Conservation (phyloP, 1,139 yeast genomes). For the Magnusiomyces clavatus region DNA sequence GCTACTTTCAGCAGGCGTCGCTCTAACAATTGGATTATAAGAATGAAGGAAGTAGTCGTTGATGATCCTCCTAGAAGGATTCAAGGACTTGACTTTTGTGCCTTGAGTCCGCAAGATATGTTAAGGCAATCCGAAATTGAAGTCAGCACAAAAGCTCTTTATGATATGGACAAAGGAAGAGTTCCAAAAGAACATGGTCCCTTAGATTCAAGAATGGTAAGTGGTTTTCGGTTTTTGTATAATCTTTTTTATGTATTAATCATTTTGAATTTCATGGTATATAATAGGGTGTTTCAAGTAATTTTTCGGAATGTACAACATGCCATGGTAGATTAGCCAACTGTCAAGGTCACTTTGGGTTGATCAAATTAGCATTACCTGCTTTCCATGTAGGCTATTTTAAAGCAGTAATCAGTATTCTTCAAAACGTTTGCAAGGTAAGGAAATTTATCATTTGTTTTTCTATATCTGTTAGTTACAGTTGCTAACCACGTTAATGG, state of each 20-base stretch:
- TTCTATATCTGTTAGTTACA: not conserved
- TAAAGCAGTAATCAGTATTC: slow-evolving; percentile 79
- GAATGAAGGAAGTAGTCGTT: slow-evolving; percentile 65
- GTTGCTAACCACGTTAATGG: not conserved
- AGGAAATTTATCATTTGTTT: not conserved
- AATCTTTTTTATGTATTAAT: not conserved
- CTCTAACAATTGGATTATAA: too few species aligned
- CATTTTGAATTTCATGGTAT: not conserved
- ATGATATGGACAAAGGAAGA: slow-evolving; percentile 83
- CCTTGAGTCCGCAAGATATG: slow-evolving; percentile 83
- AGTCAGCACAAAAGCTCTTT: slow-evolving; percentile 82
- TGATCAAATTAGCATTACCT: slow-evolving; percentile 84
- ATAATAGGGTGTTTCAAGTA: slow-evolving; percentile 73
- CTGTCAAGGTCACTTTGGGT: slow-evolving; percentile 98
- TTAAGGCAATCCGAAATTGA: slow-evolving; percentile 93
- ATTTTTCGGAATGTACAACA: slow-evolving; percentile 74
- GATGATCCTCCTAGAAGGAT: slow-evolving; percentile 88
- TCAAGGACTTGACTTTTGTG: slow-evolving; percentile 87
- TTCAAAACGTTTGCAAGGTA: slow-evolving; percentile 82
- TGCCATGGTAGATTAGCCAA: slow-evolving; percentile 90
- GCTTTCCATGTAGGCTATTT: slow-evolving; percentile 97
- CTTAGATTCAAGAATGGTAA: slow-evolving; percentile 70
- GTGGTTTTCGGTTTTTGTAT: slow-evolving; percentile 9
- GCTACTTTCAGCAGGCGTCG: too few species aligned
- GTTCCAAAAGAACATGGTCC: slow-evolving; percentile 79